phyloP scores from a whole-genome alignment of 1,284 basidiomycete genomes.

The Coriolopsis trogii region DNA sequence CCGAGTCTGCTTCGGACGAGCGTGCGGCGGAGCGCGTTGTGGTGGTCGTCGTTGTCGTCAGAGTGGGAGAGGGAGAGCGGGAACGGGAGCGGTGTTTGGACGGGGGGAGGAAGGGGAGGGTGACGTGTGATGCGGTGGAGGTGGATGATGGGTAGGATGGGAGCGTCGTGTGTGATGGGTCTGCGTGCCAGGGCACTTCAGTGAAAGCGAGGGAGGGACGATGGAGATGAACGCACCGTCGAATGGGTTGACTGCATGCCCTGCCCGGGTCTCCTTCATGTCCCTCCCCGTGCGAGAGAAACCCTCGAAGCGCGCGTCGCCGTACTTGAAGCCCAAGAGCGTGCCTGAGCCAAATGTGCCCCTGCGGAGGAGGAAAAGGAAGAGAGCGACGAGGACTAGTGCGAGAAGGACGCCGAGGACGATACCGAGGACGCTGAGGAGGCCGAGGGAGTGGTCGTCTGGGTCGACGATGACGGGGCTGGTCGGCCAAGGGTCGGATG shows the following conservation, averaged over 20 bases:
- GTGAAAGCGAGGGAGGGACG: not conserved
- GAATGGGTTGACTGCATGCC: not conserved
- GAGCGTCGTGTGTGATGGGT: not conserved
- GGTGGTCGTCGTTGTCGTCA: too few relatives aligned
- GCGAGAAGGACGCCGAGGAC: not conserved
- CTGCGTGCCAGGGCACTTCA: not conserved
- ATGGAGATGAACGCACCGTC: not conserved
- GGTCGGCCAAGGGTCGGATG: too few relatives aligned
- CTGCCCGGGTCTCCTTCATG: not conserved
- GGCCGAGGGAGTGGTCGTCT: not conserved
- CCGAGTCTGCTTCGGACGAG: not conserved
- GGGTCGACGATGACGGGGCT: too few relatives aligned
- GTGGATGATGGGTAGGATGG: not conserved
- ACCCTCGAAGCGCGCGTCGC: not conserved
- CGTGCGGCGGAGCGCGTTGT: too few relatives aligned
- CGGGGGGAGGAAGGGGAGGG: not conserved
- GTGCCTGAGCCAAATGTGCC: not conserved
- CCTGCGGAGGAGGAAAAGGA: not conserved
- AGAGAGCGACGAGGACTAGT: not conserved
- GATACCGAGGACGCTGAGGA: constrained; percentile 2
- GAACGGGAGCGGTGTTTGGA: not conserved
- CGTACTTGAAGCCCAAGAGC: constrained; percentile 1
- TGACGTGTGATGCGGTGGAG: not conserved
- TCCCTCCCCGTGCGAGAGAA: not conserved
- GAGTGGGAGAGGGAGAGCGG: not conserved